Conservation (phyloP, 2,329 filamentous ascomycete species). For the Talaromyces sp. region DNA sequence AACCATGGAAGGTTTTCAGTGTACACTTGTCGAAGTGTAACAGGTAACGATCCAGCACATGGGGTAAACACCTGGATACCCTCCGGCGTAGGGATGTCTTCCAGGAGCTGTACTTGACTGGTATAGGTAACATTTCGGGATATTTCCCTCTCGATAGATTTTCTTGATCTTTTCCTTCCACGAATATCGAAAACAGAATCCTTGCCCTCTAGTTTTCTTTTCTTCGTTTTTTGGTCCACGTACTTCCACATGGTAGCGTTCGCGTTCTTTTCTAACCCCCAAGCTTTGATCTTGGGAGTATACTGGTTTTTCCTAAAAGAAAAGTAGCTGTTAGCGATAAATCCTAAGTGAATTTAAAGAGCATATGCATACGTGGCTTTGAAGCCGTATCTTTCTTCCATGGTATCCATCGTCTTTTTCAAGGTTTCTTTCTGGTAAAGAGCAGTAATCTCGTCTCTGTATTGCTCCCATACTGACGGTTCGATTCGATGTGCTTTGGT, state of each 20-base stretch:
- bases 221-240: background rate
- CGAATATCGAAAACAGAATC: background rate
- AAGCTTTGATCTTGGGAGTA: conserved; percentile 3
- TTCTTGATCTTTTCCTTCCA: background rate
- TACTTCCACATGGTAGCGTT: background rate
- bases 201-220: background rate
- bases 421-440: background rate
- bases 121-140: conserved; percentile 2
- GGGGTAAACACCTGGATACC: conserved; percentile 7
- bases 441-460: background rate
- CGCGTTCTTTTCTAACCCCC: conserved; percentile 6
- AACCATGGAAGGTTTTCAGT: conserved; percentile 4
- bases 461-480: background rate
- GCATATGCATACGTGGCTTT: background rate
- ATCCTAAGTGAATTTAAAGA: background rate
- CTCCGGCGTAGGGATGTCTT: conserved; percentile 7
- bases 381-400: background rate
- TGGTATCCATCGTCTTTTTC: background rate
- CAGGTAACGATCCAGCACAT: background rate
- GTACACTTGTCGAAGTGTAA: background rate
- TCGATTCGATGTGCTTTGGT: background rate
- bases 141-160: conserved; percentile 1
- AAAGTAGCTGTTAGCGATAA: background rate
- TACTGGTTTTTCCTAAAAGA: conserved; percentile 10
- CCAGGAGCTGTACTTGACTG: background rate